phyloP scores from a whole-genome alignment of 441 rosid species.

The Brassica hybrid region DNA sequence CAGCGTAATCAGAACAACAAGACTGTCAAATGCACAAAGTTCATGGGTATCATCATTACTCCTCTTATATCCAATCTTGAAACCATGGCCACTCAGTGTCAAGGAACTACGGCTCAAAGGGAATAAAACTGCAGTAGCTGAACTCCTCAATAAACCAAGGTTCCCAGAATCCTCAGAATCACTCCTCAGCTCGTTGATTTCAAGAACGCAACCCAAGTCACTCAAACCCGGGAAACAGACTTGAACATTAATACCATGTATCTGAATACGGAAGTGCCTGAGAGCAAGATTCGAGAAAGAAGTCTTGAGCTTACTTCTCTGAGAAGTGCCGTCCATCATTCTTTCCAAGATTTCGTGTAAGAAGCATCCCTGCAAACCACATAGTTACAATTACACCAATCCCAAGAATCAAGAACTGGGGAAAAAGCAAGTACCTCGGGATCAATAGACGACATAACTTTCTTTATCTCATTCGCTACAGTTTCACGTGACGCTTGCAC shows the following conservation, averaged over 20 bases:
- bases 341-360: constrained; percentile 73
- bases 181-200: constrained; percentile 60
- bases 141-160: constrained; percentile 61
- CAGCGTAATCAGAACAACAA: constrained; percentile 48
- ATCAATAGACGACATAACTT: constrained; percentile 65
- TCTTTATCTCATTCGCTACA: constrained; percentile 52
- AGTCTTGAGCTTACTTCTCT: constrained; percentile 52
- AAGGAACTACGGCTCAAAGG: constrained; percentile 62
- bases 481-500: constrained; percentile 39
- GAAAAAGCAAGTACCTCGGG: constrained; percentile 63
- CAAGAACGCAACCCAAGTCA: constrained; percentile 54
- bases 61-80: constrained; percentile 64
- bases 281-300: constrained; percentile 70
- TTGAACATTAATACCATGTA: constrained; percentile 52
- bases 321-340: constrained; percentile 48
- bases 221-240: constrained; percentile 56
- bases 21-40: constrained; percentile 48
- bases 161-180: constrained; percentile 59
- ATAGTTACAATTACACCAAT: constrained; percentile 10
- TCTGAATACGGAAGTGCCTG: constrained; percentile 62
- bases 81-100: constrained; percentile 53
- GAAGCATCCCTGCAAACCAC: constrained; percentile 62
- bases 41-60: constrained; percentile 45
- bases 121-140: constrained; percentile 54
- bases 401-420: neutral